Base-by-base conservation (phyloP, 257 asterid genomes). In the Eustoma russellianum region DNA sequence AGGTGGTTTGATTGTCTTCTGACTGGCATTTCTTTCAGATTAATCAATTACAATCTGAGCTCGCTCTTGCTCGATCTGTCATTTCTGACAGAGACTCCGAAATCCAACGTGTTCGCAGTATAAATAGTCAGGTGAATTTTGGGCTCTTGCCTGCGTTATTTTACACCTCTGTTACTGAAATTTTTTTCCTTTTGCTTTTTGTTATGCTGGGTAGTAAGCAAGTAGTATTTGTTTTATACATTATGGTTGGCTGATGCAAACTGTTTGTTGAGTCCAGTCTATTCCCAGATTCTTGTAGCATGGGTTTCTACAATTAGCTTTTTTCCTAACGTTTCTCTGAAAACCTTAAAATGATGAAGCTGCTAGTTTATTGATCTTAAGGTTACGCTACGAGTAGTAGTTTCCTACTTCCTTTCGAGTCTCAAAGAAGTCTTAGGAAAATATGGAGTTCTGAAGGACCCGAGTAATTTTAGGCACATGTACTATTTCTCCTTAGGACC, bases 21-120 rank as follows among this genome's bases (percentile, higher is more conserved):
- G 50, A 33, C 13, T 53, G 17, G 12, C 43, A 66, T 56, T 51
- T 57, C 35, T 70, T 61, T 75, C 83, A 92, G 97, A 83, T 92
- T 95, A 88, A 88, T 71, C 97, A 88, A 52, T 63, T 85, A 71
- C 98, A 88, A 68, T 85, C 98, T 64, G 97, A 92, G 74, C 72
- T 92, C 45, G 74, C 82, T 57, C 95, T 88, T 68, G 95, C 98
- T 47, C 82, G 97, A 65, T 88, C 97, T 56, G 65, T 92, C 72
- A 79, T 92, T 69, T 93, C 89, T 17, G 98, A 92, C 82, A 82
- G 85, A 71, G 98, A 92, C 74, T 60, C 81, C 1, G 98, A 92
- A 63, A 69, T 83, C 60, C 98, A 85, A 62, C 80, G 79, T 50
- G 64, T 87, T 70, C 94, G 80, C 55, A 78, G 41, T 62, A 83